Base-by-base conservation (phyloP, 108 stramenopile genomes). In the Fistulifera pelliculosa region DNA sequence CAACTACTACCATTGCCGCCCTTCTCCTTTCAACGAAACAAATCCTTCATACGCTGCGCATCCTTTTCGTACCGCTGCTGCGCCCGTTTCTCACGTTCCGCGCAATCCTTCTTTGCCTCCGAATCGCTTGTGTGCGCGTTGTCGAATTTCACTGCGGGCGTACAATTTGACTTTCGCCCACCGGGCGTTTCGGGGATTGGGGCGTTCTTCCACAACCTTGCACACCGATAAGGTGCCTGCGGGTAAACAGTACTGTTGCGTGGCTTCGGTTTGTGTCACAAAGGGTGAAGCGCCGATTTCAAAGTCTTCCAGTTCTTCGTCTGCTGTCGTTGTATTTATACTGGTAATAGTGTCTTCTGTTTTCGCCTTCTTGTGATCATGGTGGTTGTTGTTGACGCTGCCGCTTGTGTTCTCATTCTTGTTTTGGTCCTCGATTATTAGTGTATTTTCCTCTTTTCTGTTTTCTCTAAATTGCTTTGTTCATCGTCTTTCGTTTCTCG, bases 141-240 rank as follows among this genome's bases (percentile, higher is more conserved):
- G 60, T 18, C 90, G 72, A 27, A 87, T 67, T 49, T 91, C 85
- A 52, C 45, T 64, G 11, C 90, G 64, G 14, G 63, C 22, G 45
- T 83, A 91, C 38, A 91, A 41, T 55, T 86, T 85, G 85, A 91
- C 83, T 14, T 79, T 62, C 8, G 69, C 71, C 66, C 69, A 91
- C 11, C 71, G 65, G 7, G 60, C 63, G 53, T 82, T 53, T 11
- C 70, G 76, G 18, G 90, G 90, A 73, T 91, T 91, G 12, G 65
- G 68, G 49, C 65, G 68, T 57, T 78, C 79, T 41, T 74, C 61
- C 17, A 63, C 56, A 54, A 63, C 71, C 15, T 73, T 44, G 57
- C 85, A 87, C 24, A 87, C 83, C 17, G 78, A 81, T 49, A 91
- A 69, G 27, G 90, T 85, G 24, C 90, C 90, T 48, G 77, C 56